phyloP scores from a whole-genome alignment of 2,329 filamentous ascomycete species.

The Hymenoscyphus fraxineus region DNA sequence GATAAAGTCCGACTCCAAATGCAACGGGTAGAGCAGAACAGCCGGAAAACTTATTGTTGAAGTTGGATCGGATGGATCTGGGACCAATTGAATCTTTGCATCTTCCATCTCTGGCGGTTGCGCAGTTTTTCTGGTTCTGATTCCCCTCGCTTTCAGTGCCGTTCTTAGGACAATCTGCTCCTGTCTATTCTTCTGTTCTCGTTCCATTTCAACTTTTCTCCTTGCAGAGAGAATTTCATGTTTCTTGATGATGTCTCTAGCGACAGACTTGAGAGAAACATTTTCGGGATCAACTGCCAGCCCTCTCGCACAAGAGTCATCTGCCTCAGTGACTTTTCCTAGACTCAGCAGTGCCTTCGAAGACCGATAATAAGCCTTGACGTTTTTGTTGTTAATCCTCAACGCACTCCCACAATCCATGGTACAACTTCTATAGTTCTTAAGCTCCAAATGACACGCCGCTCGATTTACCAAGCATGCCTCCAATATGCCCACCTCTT shows the following conservation, averaged over 20 bases:
- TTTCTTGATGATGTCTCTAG: slow-evolving; percentile 59
- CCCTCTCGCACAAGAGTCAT: slow-evolving; percentile 72
- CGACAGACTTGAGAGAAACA: slow-evolving; percentile 58
- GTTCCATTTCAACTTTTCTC: slow-evolving; percentile 52
- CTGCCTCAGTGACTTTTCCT: slow-evolving; percentile 73
- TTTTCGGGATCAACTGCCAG: slow-evolving; percentile 70
- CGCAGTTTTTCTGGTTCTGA: slow-evolving; percentile 62
- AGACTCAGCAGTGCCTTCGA: slow-evolving; percentile 73
- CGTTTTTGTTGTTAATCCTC: slow-evolving; percentile 71
- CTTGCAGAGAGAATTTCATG: slow-evolving; percentile 53
- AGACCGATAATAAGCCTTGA: slow-evolving; percentile 90
- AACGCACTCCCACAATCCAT: slow-evolving; percentile 79
- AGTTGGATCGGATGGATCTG: slow-evolving; percentile 68
- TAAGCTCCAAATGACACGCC: slow-evolving; percentile 80
- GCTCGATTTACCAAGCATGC: slow-evolving; percentile 82
- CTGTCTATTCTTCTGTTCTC: slow-evolving; percentile 50
- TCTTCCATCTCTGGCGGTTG: slow-evolving; percentile 86
- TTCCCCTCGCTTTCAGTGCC: slow-evolving; percentile 65
- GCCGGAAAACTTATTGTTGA: slow-evolving; percentile 73
- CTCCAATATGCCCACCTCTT: slow-evolving; percentile 66
- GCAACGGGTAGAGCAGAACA: slow-evolving; percentile 78
- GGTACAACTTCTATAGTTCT: slow-evolving; percentile 84
- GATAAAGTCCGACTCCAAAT: slow-evolving; percentile 83
- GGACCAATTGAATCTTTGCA: slow-evolving; percentile 64
- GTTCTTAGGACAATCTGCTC: slow-evolving; percentile 60